phyloP scores from a whole-genome alignment of 306 rosid genomes.

The Hippophae gyantsensis region DNA sequence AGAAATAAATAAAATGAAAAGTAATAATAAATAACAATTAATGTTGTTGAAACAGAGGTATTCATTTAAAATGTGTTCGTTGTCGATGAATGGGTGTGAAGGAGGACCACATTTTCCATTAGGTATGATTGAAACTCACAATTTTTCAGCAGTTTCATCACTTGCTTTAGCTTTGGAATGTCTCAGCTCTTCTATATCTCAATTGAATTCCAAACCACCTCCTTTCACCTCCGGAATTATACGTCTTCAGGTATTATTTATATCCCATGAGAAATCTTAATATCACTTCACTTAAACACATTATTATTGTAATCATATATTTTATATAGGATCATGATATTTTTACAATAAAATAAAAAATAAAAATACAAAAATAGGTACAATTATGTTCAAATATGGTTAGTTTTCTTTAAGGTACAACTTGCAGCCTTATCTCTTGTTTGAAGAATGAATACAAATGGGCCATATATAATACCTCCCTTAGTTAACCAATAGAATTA shows the following conservation, averaged over 20 bases:
- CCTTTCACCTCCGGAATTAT: slow-evolving; percentile 47
- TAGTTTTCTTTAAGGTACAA: too few relatives aligned
- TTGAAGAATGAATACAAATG: too few relatives aligned
- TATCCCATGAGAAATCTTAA: not conserved
- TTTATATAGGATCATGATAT: too few relatives aligned
- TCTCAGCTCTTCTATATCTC: slow-evolving; percentile 41
- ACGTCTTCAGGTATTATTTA: slow-evolving; percentile 40
- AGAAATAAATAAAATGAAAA: too few relatives aligned
- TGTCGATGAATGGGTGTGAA: slow-evolving; percentile 69
- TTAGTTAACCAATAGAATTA: too few relatives aligned
- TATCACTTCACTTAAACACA: too few relatives aligned
- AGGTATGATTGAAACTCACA: slow-evolving; percentile 50
- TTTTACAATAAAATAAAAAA: too few relatives aligned
- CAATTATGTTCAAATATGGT: too few relatives aligned
- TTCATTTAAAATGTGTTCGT: slow-evolving; percentile 26
- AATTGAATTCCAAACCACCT: slow-evolving; percentile 49
- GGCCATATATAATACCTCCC: too few relatives aligned
- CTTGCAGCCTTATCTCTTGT: too few relatives aligned
- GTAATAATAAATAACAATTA: not conserved
- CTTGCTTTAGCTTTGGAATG: slow-evolving; percentile 52
- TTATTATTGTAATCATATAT: too few relatives aligned
- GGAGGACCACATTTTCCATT: slow-evolving; percentile 28
- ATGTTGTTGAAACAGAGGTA: slow-evolving; percentile 17
- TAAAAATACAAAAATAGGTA: too few relatives aligned
- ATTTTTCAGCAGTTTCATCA: slow-evolving; percentile 39